Conservation (phyloP, 495 filamentous ascomycete genomes). For the Neurospora sp. region DNA sequence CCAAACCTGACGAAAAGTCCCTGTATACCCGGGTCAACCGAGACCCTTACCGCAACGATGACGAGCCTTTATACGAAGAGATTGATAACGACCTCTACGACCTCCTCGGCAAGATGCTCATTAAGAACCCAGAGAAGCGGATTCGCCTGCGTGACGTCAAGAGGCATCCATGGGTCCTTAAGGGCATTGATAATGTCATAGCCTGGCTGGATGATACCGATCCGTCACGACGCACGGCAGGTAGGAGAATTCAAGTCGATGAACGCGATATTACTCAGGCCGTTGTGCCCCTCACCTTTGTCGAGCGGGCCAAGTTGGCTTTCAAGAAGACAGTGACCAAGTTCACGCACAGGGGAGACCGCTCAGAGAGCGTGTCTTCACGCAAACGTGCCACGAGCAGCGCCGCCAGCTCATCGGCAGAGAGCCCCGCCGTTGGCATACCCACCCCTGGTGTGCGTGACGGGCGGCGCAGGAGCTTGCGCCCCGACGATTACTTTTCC, state of each 20-base stretch:
- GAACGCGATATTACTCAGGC: slow-evolving; percentile 80
- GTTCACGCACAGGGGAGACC: slow-evolving; percentile 50
- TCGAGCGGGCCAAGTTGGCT: slow-evolving; percentile 62
- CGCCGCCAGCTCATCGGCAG: slow-evolving; percentile 43
- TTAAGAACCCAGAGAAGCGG: slow-evolving; percentile 77
- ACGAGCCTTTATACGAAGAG: slow-evolving; percentile 74
- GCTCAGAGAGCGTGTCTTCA: slow-evolving; percentile 42
- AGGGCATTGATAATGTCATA: slow-evolving; percentile 62
- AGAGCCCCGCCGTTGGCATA: slow-evolving; percentile 26
- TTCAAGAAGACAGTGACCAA: slow-evolving; percentile 57
- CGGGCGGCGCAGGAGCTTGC: slow-evolving; percentile 55
- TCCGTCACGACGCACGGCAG: slow-evolving; percentile 66
- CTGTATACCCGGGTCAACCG: slow-evolving; percentile 44
- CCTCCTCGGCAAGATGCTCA: slow-evolving; percentile 69
- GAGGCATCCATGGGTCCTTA: slow-evolving; percentile 88
- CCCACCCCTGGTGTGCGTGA: slow-evolving; percentile 33
- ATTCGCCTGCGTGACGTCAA: slow-evolving; percentile 91
- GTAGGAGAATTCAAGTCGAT: slow-evolving; percentile 86
- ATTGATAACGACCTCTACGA: slow-evolving; percentile 75
- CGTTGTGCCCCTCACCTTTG: slow-evolving; percentile 77
- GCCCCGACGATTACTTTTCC: slow-evolving; percentile 59
- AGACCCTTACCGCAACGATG: slow-evolving; percentile 43
- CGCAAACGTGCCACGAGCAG: slow-evolving; percentile 47
- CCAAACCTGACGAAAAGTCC: slow-evolving; percentile 36
- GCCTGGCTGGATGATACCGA: slow-evolving; percentile 92